These are phyloP conservation scores for Pseudogymnoascus destructans DNA, from an alignment of 2,329 filamentous ascomycete species.

Conservation along the genomic window DNA sequence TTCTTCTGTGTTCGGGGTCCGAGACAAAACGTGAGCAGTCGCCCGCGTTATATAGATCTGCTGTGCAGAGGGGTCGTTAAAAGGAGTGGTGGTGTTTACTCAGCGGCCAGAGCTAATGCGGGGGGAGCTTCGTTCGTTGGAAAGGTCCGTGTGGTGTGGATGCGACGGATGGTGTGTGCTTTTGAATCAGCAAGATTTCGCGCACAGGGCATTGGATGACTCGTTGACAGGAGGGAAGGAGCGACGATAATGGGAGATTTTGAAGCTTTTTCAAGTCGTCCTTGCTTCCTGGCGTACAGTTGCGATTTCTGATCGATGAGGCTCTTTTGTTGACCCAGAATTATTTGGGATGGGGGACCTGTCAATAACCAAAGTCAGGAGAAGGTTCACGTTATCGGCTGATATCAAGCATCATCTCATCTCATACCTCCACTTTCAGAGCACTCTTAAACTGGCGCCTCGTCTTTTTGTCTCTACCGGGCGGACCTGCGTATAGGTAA, in stretches of 20 bases:
- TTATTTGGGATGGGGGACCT: not conserved
- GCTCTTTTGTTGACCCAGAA: not conserved
- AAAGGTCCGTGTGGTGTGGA: slow-evolving; percentile 8
- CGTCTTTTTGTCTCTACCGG: not conserved
- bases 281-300: not conserved
- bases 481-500: not conserved
- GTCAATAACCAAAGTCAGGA: slow-evolving; percentile 1
- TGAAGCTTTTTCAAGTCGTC: not conserved
- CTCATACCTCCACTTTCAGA: slow-evolving; percentile 2
- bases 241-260: not conserved
- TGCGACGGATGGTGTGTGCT: not conserved
- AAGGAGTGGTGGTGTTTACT: slow-evolving; percentile 4
- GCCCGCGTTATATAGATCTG: slow-evolving; percentile 8
- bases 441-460: not conserved
- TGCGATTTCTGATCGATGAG: not conserved
- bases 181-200: not conserved
- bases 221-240: not conserved
- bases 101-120: slow-evolving; percentile 4
- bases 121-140: slow-evolving; percentile 2
- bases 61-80: slow-evolving; percentile 6
- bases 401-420: slow-evolving; percentile 2
- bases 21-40: slow-evolving; percentile 4
- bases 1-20: slow-evolving; percentile 2
- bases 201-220: not conserved
- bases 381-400: slow-evolving; percentile 3